Base-by-base conservation (phyloP, 768 basidiomycete genomes). In the Leccinum subtestaceum region DNA sequence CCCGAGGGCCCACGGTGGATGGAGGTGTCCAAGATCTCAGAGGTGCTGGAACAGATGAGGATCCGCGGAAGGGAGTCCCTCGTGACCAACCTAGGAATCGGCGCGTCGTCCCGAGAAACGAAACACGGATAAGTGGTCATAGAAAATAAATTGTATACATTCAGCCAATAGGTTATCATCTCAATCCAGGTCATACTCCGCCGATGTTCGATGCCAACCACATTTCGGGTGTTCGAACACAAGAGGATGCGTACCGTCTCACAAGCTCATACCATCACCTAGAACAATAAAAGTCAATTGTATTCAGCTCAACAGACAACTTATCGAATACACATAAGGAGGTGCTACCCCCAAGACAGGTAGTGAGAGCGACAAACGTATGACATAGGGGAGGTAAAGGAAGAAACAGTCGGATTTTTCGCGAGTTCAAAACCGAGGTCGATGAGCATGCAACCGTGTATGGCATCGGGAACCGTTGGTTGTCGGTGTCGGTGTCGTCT, bases 11-110 rank as follows among this genome's bases (percentile, higher is more conserved):
- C 34, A 2, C 32, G 29, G 27, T 90, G 89, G 89, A 70, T 64
- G 0, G 89, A 91, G 66, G 77, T 89, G 59, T 80, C 86, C 64
- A 89, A 88, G 67, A 79, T 89, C 1, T 84, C 84, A 1, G 84
- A 89, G 64, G 86, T 85, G 0, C 78, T 90, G 3, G 84, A 86
- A 52, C 84, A 83, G 70, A 86, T 91, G 86, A 77, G 76, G 56
- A 72, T 70, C 53, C 68, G 85, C 23, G 86, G 84, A 3, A 73
- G 82, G 54, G 83, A 86, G 59, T 70, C 73, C 17, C 80, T 78
- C 63, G 76, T 89, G 12, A 75, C 83, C 10, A 82, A 86, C 62
- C 82, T 88, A 76, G 88, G 89, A 0, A 83, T 90, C 27, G 87
- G 88, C 11, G 80, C 76, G 56, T 46, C 60, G 4, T 58, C 60